Conservation (phyloP, 768 basidiomycete genomes). For the Suillus variegatus region DNA sequence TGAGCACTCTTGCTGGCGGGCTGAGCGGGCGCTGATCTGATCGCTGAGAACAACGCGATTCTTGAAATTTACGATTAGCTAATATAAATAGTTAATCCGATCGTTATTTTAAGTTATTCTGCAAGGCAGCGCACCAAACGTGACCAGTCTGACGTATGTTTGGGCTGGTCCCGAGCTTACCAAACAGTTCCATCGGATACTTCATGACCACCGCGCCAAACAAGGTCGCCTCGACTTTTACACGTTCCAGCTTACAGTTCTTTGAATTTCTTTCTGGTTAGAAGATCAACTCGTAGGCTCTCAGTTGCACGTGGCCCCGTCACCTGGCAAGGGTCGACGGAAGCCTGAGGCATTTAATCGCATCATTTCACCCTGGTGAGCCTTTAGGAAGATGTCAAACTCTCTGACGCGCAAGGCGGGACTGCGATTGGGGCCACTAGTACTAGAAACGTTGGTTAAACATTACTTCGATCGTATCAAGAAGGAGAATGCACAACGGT, state of each 20-base stretch:
- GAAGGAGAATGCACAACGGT: conserved; percentile 39
- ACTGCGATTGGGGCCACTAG: conserved; percentile 67
- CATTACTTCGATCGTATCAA: conserved; percentile 77
- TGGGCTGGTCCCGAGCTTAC: too few relatives aligned
- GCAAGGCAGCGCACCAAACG: too few relatives aligned
- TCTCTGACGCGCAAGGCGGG: conserved; percentile 63
- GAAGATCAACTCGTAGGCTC: neutral
- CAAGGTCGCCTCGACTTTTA: neutral
- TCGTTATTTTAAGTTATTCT: too few relatives aligned
- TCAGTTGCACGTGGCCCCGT: neutral
- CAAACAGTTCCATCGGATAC: too few relatives aligned
- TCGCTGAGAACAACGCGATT: too few relatives aligned
- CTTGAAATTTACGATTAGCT: too few relatives aligned
- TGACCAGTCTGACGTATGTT: too few relatives aligned
- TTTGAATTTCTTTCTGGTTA: neutral
- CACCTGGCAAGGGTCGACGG: neutral
- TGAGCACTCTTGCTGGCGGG: too few relatives aligned
- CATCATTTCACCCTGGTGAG: neutral
- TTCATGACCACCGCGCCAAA: too few relatives aligned
- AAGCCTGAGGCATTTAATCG: neutral
- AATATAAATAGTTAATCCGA: too few relatives aligned
- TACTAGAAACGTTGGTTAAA: conserved; percentile 78
- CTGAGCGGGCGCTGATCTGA: too few relatives aligned
- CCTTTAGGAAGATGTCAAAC: conserved; percentile 38
- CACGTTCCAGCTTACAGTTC: neutral